A percentile compares a stretch with the other conserved stretches of the same genome.
Conservation (phyloP, 2,329 filamentous ascomycete species). For the Cercospora nicotianae region DNA sequence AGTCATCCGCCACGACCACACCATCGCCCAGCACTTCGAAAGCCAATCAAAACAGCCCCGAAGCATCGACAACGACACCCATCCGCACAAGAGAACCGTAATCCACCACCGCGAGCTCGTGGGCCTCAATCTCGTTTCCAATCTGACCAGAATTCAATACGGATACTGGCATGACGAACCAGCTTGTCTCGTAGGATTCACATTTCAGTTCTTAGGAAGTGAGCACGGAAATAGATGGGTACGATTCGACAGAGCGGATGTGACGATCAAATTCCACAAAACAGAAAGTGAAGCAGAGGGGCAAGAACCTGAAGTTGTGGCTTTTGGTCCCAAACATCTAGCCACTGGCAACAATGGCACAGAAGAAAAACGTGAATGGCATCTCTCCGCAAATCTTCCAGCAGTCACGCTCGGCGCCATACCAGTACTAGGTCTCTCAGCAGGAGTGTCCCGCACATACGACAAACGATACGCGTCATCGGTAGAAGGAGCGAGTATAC, state of each 20-base stretch:
- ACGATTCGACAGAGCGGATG: constrained; percentile 22
- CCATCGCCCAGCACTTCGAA: constrained; percentile 19
- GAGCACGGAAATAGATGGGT: background rate
- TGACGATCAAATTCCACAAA: constrained; percentile 11
- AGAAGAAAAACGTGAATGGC: constrained; percentile 14
- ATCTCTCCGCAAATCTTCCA: constrained; percentile 16
- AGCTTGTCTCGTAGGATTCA: constrained; percentile 17
- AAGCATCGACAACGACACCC: constrained; percentile 7
- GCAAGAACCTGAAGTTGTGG: constrained; percentile 11
- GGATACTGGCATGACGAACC: constrained; percentile 17
- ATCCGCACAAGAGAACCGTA: background rate
- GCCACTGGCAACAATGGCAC: constrained; percentile 7
- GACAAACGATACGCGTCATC: background rate
- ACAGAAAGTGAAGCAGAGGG: background rate
- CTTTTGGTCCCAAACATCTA: constrained; percentile 21
- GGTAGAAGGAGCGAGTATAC: constrained; percentile 11
- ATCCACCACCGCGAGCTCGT: constrained; percentile 18
- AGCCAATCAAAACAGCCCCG: background rate
- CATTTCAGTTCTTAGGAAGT: constrained; percentile 18
- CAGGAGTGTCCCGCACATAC: constrained; percentile 6
- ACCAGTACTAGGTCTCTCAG: background rate
- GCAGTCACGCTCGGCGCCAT: background rate
- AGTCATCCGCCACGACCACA: constrained; percentile 16
- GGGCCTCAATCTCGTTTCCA: constrained; percentile 17
- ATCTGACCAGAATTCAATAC: constrained; percentile 18